Evolutionary conservation across 1,139 yeast species (phyloP).

Genomic region (Sugiyamaella japonica): DNA sequence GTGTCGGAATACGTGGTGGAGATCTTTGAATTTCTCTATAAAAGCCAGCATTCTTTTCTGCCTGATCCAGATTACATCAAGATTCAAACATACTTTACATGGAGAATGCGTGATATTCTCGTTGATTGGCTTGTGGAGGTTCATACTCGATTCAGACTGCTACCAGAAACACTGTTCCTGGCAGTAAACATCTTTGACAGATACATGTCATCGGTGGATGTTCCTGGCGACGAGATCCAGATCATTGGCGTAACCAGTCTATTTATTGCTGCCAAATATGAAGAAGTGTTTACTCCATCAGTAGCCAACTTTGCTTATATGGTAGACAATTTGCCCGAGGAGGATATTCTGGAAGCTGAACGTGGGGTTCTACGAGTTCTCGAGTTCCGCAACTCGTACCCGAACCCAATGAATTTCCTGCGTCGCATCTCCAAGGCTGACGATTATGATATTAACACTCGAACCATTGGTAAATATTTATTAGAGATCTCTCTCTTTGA

Average conservation of each 20-base stretch:
- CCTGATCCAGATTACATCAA: conserved; percentile 76
- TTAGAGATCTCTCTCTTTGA: conserved; percentile 81
- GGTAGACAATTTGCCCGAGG: conserved; percentile 81
- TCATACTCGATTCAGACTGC: conserved; percentile 78
- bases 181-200: conserved; percentile 92
- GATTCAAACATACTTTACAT: conserved; percentile 57
- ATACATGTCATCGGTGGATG: conserved; percentile 76
- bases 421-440: conserved; percentile 94
- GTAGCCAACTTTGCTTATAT: conserved; percentile 85
- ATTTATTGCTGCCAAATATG: conserved; percentile 93
- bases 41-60: conserved; percentile 69
- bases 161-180: conserved; percentile 87
- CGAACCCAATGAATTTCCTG: conserved; percentile 91
- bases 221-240: conserved; percentile 82
- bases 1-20: conserved; percentile 90
- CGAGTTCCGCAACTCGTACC: conserved; percentile 79
- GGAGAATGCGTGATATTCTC: conserved; percentile 83
- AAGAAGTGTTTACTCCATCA: conserved; percentile 90
- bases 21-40: conserved; percentile 77
- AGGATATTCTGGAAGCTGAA: conserved; percentile 85
- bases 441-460: conserved; percentile 86
- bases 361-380: conserved; percentile 74
- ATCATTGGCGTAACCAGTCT: conserved; percentile 86
- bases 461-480: conserved; percentile 88
- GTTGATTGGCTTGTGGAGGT: conserved; percentile 96